Base-by-base conservation (phyloP, 2,329 filamentous ascomycete genomes). In the Aspergillus ochraceoroseus region DNA sequence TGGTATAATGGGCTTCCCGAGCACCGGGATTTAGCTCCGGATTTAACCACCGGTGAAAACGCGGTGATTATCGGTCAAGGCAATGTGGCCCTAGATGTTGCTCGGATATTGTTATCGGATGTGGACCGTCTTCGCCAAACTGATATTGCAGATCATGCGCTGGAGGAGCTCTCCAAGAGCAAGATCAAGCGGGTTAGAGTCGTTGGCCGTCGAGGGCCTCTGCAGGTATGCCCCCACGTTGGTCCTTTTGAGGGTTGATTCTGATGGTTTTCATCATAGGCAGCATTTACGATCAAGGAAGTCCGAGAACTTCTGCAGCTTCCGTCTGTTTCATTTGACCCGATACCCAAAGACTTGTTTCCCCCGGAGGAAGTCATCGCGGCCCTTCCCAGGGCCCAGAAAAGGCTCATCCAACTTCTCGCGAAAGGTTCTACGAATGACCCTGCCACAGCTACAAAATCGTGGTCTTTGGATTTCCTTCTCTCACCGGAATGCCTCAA, bases 1-100 rank as follows among this genome's bases (percentile, higher is more conserved):
- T 98, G 92, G 92, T 98, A 98, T 65, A 98, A 98, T 63, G 92
- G 92, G 2, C 74, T 95, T 2, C 92, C 92, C 0, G 85, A 94
- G 53, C 85, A 85, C 58, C 76, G 83, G 13, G 65, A 76, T 52
- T 68, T 95, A 5, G 70, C 76, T n/a, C 85, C 88, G 0, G 77
- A 87, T 57, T 73, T 96, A 17, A 76, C 79, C 0, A 71, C 73
- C 7, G 85, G 84, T 0, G 87, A 95, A 35, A 82, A 89, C 46
- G 92, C 87, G 1, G 79, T 95, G 20, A 75, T 98, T 32, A 81
- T 98, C 49, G 92, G 92, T 2, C 90, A 98, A 58, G 92, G 92
- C 11, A 98, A 98, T 65, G 92, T 98, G 6, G 92, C 92, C 0
- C 71, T 98, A 32, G 92, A 98, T 62, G 86, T 98, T 11, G 88